A percentile compares a stretch with the other conserved stretches of the same genome.
Conservation (phyloP, 2,329 filamentous ascomycete species). For the Phaeosphaeria sp. region DNA sequence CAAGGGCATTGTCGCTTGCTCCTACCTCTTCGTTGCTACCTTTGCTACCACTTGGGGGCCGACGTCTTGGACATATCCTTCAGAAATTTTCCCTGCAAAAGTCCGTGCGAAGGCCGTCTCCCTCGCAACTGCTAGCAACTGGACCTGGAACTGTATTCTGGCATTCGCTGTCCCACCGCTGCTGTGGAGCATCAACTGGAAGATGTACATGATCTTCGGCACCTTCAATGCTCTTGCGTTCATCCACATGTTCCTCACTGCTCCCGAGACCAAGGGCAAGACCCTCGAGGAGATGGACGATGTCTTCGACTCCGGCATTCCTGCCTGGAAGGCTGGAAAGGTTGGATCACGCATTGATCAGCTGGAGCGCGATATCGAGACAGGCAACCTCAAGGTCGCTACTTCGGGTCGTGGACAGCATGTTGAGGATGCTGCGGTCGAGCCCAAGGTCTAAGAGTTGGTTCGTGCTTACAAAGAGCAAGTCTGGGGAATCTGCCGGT, state of each 20-base stretch:
- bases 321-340: constrained; percentile 43
- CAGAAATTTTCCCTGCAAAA: constrained; percentile 50
- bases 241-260: constrained; percentile 50
- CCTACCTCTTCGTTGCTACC: constrained; percentile 53
- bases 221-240: constrained; percentile 48
- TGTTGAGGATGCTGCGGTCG: constrained; percentile 21
- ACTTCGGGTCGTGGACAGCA: constrained; percentile 5
- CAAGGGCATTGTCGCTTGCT: constrained; percentile 59
- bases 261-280: constrained; percentile 50
- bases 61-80: constrained; percentile 46
- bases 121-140: constrained; percentile 48
- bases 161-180: constrained; percentile 52
- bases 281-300: constrained; percentile 52
- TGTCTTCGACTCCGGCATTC: constrained; percentile 47
- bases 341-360: constrained; percentile 44
- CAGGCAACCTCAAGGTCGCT: constrained; percentile 41
- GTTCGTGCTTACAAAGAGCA: no score
- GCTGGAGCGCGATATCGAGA: constrained; percentile 46
- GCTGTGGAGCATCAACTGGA: constrained; percentile 51
- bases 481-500: background rate
- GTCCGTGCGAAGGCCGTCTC: constrained; percentile 52
- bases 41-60: constrained; percentile 53
- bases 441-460: constrained; percentile 22
- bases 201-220: constrained; percentile 50
- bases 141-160: constrained; percentile 50